These are phyloP conservation scores for Cercospora berteroae DNA, from an alignment of 2,329 filamentous ascomycete species.

Conservation along the genomic window DNA sequence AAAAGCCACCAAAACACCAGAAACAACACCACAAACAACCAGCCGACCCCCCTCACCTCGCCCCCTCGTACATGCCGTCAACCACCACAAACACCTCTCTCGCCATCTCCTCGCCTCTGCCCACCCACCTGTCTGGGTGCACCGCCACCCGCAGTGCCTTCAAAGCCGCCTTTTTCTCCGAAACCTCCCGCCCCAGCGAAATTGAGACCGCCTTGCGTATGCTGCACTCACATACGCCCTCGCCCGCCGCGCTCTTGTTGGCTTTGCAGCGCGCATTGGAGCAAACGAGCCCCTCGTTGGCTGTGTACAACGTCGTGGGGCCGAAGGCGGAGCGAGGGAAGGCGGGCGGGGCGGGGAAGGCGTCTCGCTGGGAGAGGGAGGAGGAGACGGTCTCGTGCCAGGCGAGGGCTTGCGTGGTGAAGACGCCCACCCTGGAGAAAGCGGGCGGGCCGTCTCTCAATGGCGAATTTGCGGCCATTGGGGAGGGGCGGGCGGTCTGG, in stretches of 20 bases:
- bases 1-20: not conserved
- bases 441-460: not conserved
- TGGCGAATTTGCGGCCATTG: not conserved
- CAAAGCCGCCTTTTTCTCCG: not conserved
- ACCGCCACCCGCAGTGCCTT: constrained; percentile 2
- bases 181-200: not conserved
- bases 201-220: not conserved
- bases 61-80: not conserved
- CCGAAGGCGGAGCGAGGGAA: not conserved
- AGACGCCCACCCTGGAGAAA: not conserved
- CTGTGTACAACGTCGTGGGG: not conserved
- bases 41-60: not conserved
- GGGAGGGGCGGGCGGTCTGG: not conserved
- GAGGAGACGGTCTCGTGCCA: not conserved
- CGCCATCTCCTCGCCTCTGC: constrained; percentile 2
- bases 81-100: constrained; percentile 13
- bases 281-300: not conserved
- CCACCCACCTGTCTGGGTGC: constrained; percentile 12
- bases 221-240: not conserved
- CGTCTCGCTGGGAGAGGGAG: not conserved
- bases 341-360: not conserved
- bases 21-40: not conserved
- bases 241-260: not conserved
- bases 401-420: not conserved
- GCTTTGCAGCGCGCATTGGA: not conserved